Evolutionary conservation across 2,329 filamentous ascomycete genomes (phyloP).

Genomic region (Colletotrichum costaricense): DNA sequence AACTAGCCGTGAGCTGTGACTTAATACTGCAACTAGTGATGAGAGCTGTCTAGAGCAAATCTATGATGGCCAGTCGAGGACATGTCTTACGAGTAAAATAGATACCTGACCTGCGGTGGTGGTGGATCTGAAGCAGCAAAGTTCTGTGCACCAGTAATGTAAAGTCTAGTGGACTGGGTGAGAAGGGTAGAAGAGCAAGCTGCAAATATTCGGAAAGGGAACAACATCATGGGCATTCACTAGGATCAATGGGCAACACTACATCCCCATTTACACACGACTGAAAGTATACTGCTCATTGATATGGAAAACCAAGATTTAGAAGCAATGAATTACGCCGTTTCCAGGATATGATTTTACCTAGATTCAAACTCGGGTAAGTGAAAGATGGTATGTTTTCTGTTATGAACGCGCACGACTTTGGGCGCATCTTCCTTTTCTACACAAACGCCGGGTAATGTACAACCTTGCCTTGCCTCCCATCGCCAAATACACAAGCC

Average conservation of each 20-base stretch:
- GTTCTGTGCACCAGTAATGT: too few species aligned
- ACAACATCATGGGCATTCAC: neutral
- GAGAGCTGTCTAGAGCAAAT: too few species aligned
- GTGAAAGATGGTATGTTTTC: neutral
- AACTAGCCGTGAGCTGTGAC: too few species aligned
- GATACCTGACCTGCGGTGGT: too few species aligned
- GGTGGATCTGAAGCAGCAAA: too few species aligned
- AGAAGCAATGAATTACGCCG: neutral
- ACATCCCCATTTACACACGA: neutral
- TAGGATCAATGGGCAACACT: neutral
- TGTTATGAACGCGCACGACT: neutral
- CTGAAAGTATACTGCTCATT: neutral
- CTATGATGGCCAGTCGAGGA: too few species aligned
- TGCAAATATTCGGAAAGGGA: too few species aligned
- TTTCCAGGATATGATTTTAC: neutral
- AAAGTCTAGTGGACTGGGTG: too few species aligned
- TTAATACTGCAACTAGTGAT: too few species aligned
- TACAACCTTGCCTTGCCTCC: slow-evolving; percentile 18
- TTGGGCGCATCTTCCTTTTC: slow-evolving; percentile 7
- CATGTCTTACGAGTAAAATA: too few species aligned
- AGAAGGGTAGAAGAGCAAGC: too few species aligned
- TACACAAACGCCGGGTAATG: slow-evolving; percentile 34
- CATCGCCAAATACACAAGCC: slow-evolving; percentile 13
- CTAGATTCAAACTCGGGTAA: neutral
- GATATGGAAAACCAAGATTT: neutral